Base-by-base conservation (phyloP, 495 filamentous ascomycete genomes). In the Penicillium paxilli region DNA sequence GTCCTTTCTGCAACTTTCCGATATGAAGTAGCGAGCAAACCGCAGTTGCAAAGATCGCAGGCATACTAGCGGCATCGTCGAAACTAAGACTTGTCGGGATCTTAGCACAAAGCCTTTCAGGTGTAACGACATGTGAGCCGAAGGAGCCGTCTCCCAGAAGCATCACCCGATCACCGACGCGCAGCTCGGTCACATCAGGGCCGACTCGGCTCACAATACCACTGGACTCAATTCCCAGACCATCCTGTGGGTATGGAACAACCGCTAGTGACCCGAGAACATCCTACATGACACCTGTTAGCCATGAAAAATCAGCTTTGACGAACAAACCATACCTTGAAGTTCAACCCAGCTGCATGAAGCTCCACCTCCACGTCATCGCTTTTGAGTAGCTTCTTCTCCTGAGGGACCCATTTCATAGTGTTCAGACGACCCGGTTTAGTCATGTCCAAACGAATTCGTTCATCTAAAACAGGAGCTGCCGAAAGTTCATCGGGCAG, bases 331-430 rank as follows among this genome's bases (percentile, higher is more conserved):
- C 9, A 0, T 46, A 71, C 68, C 24, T 53, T 65, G 59, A 70
- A 75, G 32, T 73, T 74, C 24, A 74, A 32, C 4, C 63, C 63
- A 0, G 52, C 54, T 0, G 61, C 60, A 8, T 58, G 20, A 5
- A 67, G 52, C 3, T 71, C 60, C 16, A 75, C 52, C 37, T 74
- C 69, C 4, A 75, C 58, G 38, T 66, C 49, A 21, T 64, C 60
- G 8, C 47, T 52, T 0, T 32, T 37, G 2, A 58, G 55, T 6
- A 17, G 1, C 17, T 11, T 17, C 3, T 3, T 48, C 58, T 72
- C 21, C 51, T 38, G 1, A 63, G 73, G 17, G 77, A 72, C 54
- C 83, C 78, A 20, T 75, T 82, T 58, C 70, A 77, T 9, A 70
- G 77, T 44, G 76, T 74, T 32, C 64, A 66, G 8, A 52, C 52